phyloP scores from a whole-genome alignment of 176 grass and related monocot species.

The Zoysia japonica region DNA sequence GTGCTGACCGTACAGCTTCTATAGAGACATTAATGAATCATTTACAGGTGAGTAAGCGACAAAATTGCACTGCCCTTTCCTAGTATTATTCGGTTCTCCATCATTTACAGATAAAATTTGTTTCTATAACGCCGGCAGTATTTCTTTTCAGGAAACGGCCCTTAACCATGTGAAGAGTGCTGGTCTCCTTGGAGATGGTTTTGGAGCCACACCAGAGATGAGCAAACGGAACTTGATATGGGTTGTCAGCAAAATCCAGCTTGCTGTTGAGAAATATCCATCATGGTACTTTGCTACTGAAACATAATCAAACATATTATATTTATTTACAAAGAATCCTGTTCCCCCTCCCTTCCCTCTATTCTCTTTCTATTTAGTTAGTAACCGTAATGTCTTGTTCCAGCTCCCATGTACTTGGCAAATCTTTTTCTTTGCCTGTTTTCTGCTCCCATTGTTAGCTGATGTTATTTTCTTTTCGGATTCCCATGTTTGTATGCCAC shows the following conservation, averaged over 20 bases:
- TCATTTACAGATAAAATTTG: neutral
- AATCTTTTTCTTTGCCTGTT: neutral
- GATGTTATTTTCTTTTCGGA: neutral
- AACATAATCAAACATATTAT: neutral
- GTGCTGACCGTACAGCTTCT: conserved; percentile 60
- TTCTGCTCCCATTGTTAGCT: neutral
- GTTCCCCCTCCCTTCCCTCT: too few relatives aligned
- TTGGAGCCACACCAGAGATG: conserved; percentile 73
- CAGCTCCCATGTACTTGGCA: neutral
- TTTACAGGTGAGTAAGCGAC: conserved; percentile 45
- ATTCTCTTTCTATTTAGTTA: neutral
- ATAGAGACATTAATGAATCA: conserved; percentile 85
- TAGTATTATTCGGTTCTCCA: neutral
- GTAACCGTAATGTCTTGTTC: neutral
- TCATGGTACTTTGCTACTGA: conserved; percentile 49
- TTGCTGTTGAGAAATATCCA: conserved; percentile 64
- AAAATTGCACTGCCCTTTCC: neutral
- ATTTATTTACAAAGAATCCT: neutral
- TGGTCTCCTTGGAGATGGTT: conserved; percentile 71
- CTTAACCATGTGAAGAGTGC: conserved; percentile 71
- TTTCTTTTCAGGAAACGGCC: conserved; percentile 32
- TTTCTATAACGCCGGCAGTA: neutral
- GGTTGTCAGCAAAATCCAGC: conserved; percentile 77
- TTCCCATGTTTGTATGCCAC: neutral
- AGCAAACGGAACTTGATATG: conserved; percentile 76